Conservation (phyloP, 1,284 basidiomycete species). For the Melampsora larici-populina region DNA sequence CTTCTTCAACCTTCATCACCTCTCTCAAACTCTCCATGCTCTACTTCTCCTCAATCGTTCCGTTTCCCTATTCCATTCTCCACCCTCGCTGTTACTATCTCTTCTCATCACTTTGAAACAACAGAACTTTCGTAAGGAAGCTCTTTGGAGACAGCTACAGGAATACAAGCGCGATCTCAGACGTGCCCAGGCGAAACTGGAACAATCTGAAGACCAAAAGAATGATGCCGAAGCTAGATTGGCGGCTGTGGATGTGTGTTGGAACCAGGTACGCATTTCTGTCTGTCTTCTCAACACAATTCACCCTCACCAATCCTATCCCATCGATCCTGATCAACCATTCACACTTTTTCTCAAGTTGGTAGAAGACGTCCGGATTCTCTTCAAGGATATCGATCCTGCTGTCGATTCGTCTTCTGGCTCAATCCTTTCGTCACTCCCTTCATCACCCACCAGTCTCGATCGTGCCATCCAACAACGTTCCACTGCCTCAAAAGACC, state of each 20-base stretch:
- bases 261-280: conserved; percentile 67
- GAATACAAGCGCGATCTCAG: conserved; percentile 79
- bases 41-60: neutral
- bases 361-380: no score
- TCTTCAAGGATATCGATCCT: no score
- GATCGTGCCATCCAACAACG: no score
- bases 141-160: conserved; percentile 85
- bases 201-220: conserved; percentile 57
- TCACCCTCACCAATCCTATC: neutral
- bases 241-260: conserved; percentile 79
- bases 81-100: neutral
- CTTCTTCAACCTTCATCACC: neutral
- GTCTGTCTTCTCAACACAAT: conserved; percentile 44
- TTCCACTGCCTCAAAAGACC: no score
- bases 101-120: neutral
- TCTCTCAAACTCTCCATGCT: neutral
- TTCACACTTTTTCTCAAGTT: neutral
- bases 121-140: conserved; percentile 79
- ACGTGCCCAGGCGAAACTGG: conserved; percentile 57
- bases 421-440: no score
- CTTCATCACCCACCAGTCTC: no score
- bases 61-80: neutral
- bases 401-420: no score
- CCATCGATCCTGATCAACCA: neutral
- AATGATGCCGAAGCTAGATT: conserved; percentile 72